Conservation (phyloP, 2,329 filamentous ascomycete species). For the Fonsecaea pedrosoi region DNA sequence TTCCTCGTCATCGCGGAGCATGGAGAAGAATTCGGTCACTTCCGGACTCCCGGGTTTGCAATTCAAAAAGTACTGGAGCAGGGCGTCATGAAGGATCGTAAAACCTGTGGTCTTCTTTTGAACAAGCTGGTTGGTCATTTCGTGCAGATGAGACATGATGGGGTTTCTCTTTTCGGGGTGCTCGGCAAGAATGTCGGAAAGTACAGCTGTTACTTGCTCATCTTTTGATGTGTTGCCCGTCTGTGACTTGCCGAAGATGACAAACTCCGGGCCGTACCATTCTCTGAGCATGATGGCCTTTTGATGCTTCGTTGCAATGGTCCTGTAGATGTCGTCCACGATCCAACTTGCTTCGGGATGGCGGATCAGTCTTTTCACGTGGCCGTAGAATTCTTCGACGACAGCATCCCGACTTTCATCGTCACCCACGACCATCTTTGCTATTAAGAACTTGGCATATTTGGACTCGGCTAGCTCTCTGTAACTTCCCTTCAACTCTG, state of each 20-base stretch:
- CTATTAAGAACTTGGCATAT: slow-evolving; percentile 97
- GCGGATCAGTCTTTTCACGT: slow-evolving; percentile 90
- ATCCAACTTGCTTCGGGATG: slow-evolving; percentile 98
- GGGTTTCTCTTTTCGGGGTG: slow-evolving; percentile 84
- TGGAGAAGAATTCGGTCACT: slow-evolving; percentile 83
- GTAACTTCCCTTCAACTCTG: slow-evolving; percentile 84
- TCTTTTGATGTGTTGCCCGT: slow-evolving; percentile 36
- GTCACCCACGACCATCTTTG: slow-evolving; percentile 92
- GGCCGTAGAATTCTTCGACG: slow-evolving; percentile 92
- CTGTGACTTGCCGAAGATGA: slow-evolving; percentile 71
- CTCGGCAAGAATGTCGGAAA: slow-evolving; percentile 75
- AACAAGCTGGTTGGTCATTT: slow-evolving; percentile 87
- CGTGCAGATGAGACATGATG: slow-evolving; percentile 83
- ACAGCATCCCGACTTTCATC: slow-evolving; percentile 89
- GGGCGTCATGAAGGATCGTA: slow-evolving; percentile 96
- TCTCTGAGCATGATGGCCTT: slow-evolving; percentile 85
- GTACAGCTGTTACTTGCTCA: slow-evolving; percentile 61
- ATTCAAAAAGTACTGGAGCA: slow-evolving; percentile 94
- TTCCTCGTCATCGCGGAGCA: slow-evolving; percentile 88
- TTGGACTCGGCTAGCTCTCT: slow-evolving; percentile 86
- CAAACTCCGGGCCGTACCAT: slow-evolving; percentile 96
- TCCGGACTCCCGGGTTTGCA: slow-evolving; percentile 79
- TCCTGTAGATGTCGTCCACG: slow-evolving; percentile 92
- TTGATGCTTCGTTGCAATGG: slow-evolving; percentile 82
- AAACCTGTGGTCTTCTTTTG: slow-evolving; percentile 98